These are phyloP conservation scores for Starmerella stigmatis DNA, from an alignment of 805 yeast species.

Conservation along the genomic window DNA sequence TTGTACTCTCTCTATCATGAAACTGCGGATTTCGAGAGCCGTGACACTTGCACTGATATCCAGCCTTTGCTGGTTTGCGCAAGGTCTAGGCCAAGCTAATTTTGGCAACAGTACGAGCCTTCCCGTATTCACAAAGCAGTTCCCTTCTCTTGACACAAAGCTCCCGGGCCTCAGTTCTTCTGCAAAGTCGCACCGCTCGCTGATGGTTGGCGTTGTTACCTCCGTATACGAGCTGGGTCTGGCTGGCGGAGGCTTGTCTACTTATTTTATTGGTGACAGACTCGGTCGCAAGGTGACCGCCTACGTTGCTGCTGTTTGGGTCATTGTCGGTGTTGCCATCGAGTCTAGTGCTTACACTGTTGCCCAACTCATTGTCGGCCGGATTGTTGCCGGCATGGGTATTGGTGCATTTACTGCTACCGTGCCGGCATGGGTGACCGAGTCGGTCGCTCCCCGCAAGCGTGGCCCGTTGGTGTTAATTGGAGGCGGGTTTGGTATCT, in stretches of 20 bases:
- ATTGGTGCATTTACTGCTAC: conserved; percentile 62
- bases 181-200: conserved; percentile 16
- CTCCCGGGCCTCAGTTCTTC: conserved; percentile 1
- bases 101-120: conserved; percentile 14
- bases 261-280: conserved; percentile 46
- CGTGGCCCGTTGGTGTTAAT: conserved; percentile 54
- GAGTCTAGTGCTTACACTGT: conserved; percentile 44
- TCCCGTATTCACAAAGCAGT: conserved; percentile 8
- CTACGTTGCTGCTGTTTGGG: conserved; percentile 36
- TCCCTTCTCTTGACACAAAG: conserved; percentile 1
- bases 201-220: conserved; percentile 26
- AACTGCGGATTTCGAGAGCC: conserved; percentile 3
- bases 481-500: conserved; percentile 54
- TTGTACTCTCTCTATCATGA: too few species aligned
- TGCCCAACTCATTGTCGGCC: conserved; percentile 58
- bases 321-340: conserved; percentile 47
- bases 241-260: conserved; percentile 52
- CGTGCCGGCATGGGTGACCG: conserved; percentile 68
- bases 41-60: conserved; percentile 6
- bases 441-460: conserved; percentile 46
- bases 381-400: conserved; percentile 59
- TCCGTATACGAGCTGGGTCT: conserved; percentile 54
- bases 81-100: conserved; percentile 17
- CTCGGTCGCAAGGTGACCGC: conserved; percentile 49
- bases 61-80: conserved; percentile 17